A percentile compares a stretch with the other conserved stretches of the same genome.
Evolutionary conservation across 306 rosid genomes (phyloP).

Genomic region (Vigna angularis): DNA sequence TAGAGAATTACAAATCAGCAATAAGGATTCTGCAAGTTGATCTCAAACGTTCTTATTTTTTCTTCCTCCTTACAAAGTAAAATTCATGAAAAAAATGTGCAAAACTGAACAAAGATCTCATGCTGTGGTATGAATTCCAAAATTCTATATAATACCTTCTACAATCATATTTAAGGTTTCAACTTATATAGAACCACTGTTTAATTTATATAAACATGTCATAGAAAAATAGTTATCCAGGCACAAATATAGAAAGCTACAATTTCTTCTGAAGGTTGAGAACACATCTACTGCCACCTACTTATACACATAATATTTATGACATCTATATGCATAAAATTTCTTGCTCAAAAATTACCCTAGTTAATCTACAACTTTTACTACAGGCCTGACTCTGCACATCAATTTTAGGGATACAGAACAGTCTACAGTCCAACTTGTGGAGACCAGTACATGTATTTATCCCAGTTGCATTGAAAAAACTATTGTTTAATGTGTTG

Average conservation of each 20-base stretch:
- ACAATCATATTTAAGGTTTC: not conserved
- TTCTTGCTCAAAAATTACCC: not conserved
- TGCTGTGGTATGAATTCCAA: slow-evolving; percentile 3
- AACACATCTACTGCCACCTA: not conserved
- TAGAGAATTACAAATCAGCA: slow-evolving; percentile 21
- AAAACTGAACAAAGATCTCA: not conserved
- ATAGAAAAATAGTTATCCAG: slow-evolving; percentile 8
- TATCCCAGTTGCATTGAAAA: not conserved
- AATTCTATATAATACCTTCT: not conserved
- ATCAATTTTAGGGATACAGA: not conserved
- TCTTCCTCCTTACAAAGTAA: not conserved
- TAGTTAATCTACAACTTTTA: not conserved
- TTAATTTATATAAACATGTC: not conserved
- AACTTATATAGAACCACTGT: too few relatives aligned
- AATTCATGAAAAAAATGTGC: not conserved
- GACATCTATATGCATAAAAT: not conserved
- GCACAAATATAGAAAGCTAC: not conserved
- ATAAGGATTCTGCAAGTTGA: not conserved
- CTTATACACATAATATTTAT: not conserved
- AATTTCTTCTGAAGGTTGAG: not conserved
- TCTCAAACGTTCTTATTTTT: slow-evolving; percentile 5
- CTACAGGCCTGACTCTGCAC: not conserved
- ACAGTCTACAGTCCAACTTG: not conserved
- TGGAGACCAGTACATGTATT: not conserved
- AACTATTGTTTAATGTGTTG: not conserved